Evolutionary conservation across 768 basidiomycete genomes (phyloP), one percentile per base, ranked within the genome.

Genomic region (Suillus fuscotomentosus): DNA sequence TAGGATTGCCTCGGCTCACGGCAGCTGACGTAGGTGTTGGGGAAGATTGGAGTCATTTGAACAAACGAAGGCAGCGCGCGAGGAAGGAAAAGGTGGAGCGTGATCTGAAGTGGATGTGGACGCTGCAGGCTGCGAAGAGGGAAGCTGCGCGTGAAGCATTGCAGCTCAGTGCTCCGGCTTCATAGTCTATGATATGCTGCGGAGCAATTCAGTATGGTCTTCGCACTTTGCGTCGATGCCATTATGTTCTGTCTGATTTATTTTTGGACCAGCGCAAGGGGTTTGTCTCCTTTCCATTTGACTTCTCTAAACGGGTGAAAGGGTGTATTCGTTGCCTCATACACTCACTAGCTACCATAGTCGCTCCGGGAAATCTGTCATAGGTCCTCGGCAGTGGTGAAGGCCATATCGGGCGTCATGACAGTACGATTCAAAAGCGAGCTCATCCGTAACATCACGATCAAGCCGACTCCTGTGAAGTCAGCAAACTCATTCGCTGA

Each of bases 341-440:
- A 60, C n/a, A 5, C 31, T 22, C 50, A 61, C 50, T 53, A 61
- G 15, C 34, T 39, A 31, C 31, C 31, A 31, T 31, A 31, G 31
- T 6, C 31, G 5, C 31, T 31, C 31, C 31, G 31, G 31, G 5
- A 31, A 31, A 31, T 31, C 31, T 6, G 31, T 31, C 31, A 6
- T 31, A 31, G 31, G 31, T 31, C 5, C 31, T 31, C 31, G 4
- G 1, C 93, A 9, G 95, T 98, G 63, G 97, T 99, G 64, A 95
- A 98, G 81, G 97, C 97, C 38, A 99, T 99, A 75, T 98, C 97
- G 11, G 96, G 97, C 7, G 97, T 98, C 20, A 91, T 92, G 87
- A 99, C 97, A 17, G 97, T 99, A 55, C 87, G 97, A 70, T 99
- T 99, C 80, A 99, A 99, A 84, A 99, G 98, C 78, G 97, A 99